Evolutionary conservation across 192 early-diverging fungal genomes (phyloP).

Genomic region (Phlyctochytrium bullatum): DNA sequence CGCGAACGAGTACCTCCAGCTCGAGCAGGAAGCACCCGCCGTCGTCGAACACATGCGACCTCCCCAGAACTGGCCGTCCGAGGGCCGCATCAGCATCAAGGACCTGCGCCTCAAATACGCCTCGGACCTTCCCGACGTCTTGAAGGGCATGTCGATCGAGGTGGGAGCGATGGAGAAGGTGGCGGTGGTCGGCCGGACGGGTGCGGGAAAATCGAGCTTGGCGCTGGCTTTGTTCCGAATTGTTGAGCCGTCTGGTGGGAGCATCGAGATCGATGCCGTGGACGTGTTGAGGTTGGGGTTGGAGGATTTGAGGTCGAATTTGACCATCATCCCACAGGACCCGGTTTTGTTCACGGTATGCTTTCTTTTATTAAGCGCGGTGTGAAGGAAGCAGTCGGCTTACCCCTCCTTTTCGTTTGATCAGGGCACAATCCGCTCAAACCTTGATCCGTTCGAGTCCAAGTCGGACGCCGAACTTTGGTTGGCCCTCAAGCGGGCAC

Average conservation of each 20-base stretch:
- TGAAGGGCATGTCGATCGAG: constrained; percentile 23
- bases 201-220: constrained; percentile 79
- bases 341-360: constrained; percentile 50
- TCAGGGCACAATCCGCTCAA: constrained; percentile 33
- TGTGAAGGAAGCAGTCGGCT: no score
- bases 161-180: constrained; percentile 29
- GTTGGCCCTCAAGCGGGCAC: constrained; percentile 22
- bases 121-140: constrained; percentile 35
- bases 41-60: constrained; percentile 47
- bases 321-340: constrained; percentile 77
- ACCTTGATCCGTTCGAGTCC: constrained; percentile 64
- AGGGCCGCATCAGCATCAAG: constrained; percentile 25
- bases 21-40: constrained; percentile 73
- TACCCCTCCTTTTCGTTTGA: not conserved
- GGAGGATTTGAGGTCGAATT: constrained; percentile 57
- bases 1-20: constrained; percentile 69
- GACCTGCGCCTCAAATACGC: constrained; percentile 31
- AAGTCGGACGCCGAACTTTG: constrained; percentile 50
- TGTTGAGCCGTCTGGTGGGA: constrained; percentile 42
- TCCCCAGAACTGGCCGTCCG: constrained; percentile 37
- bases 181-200: constrained; percentile 38
- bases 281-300: constrained; percentile 64
- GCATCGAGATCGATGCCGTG: constrained; percentile 64
- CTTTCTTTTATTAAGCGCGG: no score
- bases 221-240: constrained; percentile 69